phyloP scores from a whole-genome alignment of 1,284 basidiomycete genomes.

The Chalciporus sp. region DNA sequence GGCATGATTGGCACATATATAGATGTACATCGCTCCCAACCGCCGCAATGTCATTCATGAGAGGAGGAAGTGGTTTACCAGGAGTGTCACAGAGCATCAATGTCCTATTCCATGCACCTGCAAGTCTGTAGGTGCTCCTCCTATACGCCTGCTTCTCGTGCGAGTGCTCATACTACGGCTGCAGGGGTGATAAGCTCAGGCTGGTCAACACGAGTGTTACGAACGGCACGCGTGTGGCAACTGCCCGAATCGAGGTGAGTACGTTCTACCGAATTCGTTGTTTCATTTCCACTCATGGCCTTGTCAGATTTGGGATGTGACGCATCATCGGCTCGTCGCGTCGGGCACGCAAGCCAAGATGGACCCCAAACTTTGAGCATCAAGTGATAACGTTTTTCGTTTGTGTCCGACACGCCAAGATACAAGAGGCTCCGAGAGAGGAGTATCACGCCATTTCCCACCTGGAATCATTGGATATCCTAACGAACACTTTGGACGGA shows the following conservation, averaged over 20 bases:
- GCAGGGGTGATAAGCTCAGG: conserved; percentile 50
- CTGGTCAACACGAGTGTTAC: conserved; percentile 50
- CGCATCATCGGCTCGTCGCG: conserved; percentile 51
- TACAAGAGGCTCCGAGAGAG: not conserved
- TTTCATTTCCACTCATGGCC: not conserved
- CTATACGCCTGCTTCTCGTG: not conserved
- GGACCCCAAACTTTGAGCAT: conserved; percentile 40
- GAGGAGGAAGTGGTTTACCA: conserved; percentile 26
- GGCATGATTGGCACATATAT: not conserved
- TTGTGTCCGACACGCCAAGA: not conserved
- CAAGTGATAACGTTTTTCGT: not conserved
- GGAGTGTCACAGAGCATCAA: conserved; percentile 50
- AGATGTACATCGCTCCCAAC: conserved; percentile 52
- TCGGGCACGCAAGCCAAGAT: conserved; percentile 59
- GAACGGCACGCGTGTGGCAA: conserved; percentile 43
- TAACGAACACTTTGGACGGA: not conserved
- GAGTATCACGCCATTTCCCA: not conserved
- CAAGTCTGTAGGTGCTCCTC: conserved; percentile 42
- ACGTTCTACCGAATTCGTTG: not conserved
- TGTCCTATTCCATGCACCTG: conserved; percentile 56
- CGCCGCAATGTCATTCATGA: conserved; percentile 30
- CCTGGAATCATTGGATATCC: not conserved
- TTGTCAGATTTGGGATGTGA: conserved; percentile 55
- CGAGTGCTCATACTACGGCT: not conserved
- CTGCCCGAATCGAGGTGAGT: conserved; percentile 50